phyloP scores from a whole-genome alignment of 2,329 filamentous ascomycete genomes.

The Phaeosphaeriaceae sp. region DNA sequence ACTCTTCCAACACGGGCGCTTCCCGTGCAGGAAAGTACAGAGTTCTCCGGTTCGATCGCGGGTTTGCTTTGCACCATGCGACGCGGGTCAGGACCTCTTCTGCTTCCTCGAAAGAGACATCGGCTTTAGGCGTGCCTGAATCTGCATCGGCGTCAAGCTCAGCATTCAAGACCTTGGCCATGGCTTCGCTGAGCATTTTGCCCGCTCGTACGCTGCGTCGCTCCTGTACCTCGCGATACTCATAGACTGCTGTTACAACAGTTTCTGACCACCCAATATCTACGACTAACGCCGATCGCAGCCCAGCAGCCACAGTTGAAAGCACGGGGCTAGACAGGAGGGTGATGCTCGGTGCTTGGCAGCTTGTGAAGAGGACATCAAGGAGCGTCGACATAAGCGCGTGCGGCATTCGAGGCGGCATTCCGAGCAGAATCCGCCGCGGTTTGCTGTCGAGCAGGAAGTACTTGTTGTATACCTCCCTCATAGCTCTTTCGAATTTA shows the following conservation, averaged over 20 bases:
- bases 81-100: slow-evolving; percentile 79
- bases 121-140: slow-evolving; percentile 28
- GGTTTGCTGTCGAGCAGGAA: slow-evolving; percentile 75
- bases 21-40: slow-evolving; percentile 43
- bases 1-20: slow-evolving; percentile 52
- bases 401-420: slow-evolving; percentile 80
- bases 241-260: slow-evolving; percentile 82
- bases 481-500: slow-evolving; percentile 81
- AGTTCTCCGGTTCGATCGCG: slow-evolving; percentile 37
- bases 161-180: slow-evolving; percentile 68
- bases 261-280: slow-evolving; percentile 96
- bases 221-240: slow-evolving; percentile 81
- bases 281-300: slow-evolving; percentile 84
- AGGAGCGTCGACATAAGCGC: slow-evolving; percentile 78
- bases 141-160: slow-evolving; percentile 45
- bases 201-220: slow-evolving; percentile 76
- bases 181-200: slow-evolving; percentile 72
- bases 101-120: slow-evolving; percentile 72
- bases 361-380: slow-evolving; percentile 79
- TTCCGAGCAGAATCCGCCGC: slow-evolving; percentile 74
- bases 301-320: slow-evolving; percentile 76
- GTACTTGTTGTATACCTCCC: slow-evolving; percentile 82
- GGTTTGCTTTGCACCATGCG: slow-evolving; percentile 70
- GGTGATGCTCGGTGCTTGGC: slow-evolving; percentile 80
- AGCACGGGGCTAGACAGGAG: slow-evolving; percentile 80